These are phyloP conservation scores for Coemansia sp. DNA, from an alignment of 192 early-diverging fungal genomes.

Conservation along the genomic window DNA sequence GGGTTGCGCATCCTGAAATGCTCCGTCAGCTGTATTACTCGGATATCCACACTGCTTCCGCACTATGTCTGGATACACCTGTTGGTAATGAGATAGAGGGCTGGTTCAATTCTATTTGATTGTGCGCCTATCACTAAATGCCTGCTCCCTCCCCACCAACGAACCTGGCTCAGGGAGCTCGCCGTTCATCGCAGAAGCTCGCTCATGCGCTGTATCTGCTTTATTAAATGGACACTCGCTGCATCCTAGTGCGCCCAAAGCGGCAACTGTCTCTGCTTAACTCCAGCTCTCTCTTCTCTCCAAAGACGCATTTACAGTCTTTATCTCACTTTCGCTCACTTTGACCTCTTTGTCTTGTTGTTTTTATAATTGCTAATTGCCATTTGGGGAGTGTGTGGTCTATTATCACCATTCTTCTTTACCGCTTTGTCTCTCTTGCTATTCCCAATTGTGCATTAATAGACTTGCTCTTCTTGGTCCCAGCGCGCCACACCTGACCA, in stretches of 20 bases:
- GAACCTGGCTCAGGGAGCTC: background rate
- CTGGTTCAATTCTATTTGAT: background rate
- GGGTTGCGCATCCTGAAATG: background rate
- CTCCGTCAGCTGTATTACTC: background rate
- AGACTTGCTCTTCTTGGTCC: slow-evolving; percentile 8
- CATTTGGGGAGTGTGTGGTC: background rate
- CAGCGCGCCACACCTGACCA: slow-evolving; percentile 13
- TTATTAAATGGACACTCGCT: background rate
- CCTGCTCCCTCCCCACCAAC: background rate
- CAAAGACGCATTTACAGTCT: background rate
- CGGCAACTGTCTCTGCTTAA: background rate
- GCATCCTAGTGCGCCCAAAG: background rate
- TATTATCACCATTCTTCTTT: slow-evolving; percentile 1
- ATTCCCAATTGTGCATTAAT: slow-evolving; percentile 28
- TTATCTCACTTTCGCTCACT: background rate
- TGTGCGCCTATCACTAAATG: slow-evolving; percentile 1
- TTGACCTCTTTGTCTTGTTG: background rate
- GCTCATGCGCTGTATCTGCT: background rate
- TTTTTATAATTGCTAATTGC: slow-evolving; percentile 6
- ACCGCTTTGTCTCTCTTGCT: background rate
- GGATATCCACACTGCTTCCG: background rate
- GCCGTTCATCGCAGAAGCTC: background rate
- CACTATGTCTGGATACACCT: background rate
- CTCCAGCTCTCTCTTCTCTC: background rate
- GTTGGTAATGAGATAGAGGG: background rate